These are phyloP conservation scores for Salicornia ramosissima DNA, from an alignment of 148 eudicot species.

Conservation along the genomic window DNA sequence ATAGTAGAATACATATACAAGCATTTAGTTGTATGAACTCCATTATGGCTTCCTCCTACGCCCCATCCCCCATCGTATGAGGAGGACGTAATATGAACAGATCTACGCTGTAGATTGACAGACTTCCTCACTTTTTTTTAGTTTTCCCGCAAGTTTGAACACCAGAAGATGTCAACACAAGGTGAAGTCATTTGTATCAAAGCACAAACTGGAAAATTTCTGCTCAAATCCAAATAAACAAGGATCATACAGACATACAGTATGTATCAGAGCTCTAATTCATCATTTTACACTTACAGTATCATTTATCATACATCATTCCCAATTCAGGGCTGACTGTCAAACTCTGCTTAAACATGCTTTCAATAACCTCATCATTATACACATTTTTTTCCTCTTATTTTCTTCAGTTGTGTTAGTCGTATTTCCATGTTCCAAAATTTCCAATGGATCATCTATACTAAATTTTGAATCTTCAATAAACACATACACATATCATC, in stretches of 20 bases:
- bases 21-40: no score
- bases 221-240: background rate
- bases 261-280: background rate
- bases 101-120: no score
- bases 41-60: no score
- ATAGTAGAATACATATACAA: no score
- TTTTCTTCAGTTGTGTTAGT: background rate
- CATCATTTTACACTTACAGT: background rate
- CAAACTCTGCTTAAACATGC: background rate
- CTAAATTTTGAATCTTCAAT: background rate
- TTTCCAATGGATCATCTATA: background rate
- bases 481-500: background rate
- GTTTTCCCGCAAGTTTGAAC: no score
- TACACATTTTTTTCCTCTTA: background rate
- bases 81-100: no score
- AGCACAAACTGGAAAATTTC: background rate
- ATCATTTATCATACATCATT: background rate
- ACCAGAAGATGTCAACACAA: background rate
- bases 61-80: no score
- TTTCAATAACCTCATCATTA: slow-evolving; percentile 10
- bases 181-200: background rate
- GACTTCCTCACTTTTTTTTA: no score
- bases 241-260: background rate
- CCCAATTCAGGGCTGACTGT: background rate
- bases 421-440: background rate